Percentiles rank a stretch among this genome's conserved stretches.
These are phyloP conservation scores for Blastobotrys arbuscula DNA, from an alignment of 1,139 yeast species.

Conservation along the genomic window DNA sequence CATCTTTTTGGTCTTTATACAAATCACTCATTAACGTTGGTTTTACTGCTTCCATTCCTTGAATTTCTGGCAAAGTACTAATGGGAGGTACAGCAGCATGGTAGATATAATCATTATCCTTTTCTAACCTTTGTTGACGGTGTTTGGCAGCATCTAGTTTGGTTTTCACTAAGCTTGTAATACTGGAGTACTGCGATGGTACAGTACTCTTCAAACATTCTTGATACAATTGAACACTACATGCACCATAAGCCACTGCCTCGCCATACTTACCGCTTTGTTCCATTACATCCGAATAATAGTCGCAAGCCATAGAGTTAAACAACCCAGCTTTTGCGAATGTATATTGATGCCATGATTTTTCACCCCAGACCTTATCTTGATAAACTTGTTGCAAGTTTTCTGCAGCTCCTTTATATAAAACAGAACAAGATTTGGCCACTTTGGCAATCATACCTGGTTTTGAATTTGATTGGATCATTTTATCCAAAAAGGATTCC, in stretches of 20 bases:
- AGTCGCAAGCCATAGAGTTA: constrained; percentile 46
- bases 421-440: constrained; percentile 53
- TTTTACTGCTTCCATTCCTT: constrained; percentile 74
- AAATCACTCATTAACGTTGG: constrained; percentile 53
- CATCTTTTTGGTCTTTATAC: constrained; percentile 44
- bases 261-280: constrained; percentile 59
- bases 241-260: constrained; percentile 62
- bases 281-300: constrained; percentile 49
- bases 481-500: constrained; percentile 68
- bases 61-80: constrained; percentile 52
- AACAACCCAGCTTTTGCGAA: constrained; percentile 43
- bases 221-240: constrained; percentile 37
- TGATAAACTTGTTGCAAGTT: constrained; percentile 42
- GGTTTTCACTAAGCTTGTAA: constrained; percentile 24
- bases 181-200: constrained; percentile 22
- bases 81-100: constrained; percentile 68
- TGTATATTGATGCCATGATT: constrained; percentile 41
- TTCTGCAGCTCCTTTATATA: constrained; percentile 51
- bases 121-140: constrained; percentile 48
- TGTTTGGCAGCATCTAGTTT: constrained; percentile 36
- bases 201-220: constrained; percentile 24
- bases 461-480: constrained; percentile 40
- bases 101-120: constrained; percentile 86
- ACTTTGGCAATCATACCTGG: constrained; percentile 69
- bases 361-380: constrained; percentile 50